Base-by-base conservation (phyloP, 257 asterid species). In the Galeopsis tetrahit region DNA sequence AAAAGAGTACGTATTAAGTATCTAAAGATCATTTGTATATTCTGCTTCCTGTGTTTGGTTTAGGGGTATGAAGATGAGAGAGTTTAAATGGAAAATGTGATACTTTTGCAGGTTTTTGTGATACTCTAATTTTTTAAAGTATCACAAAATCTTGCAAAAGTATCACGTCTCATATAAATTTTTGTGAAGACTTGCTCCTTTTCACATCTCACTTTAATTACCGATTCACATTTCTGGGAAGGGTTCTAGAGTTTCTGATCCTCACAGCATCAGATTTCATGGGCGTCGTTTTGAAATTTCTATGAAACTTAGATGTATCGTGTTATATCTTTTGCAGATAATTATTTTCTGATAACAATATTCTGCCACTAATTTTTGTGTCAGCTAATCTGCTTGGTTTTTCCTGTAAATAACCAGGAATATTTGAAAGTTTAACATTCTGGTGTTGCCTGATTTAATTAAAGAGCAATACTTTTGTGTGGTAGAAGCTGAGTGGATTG, bases 1-100 rank as follows among this genome's bases (percentile, higher is more conserved):
- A 70, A 89, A 82, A 86, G 96, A 91, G 96, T 90, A 85, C 5
- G 95, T 72, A 13, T 33, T 68, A 48, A 36, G 10, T 60, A 43
- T 75, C 55, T 62, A 56, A 17, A 46, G 9, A 67, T 38, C 11
- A 64, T 69, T 39, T 15, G 21, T 46, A 44, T 2, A 5, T 66
- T 63, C n/a, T 64, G 15, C 74, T 56, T 32, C 17, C n/a, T 31
- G 7, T 10, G 35, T 17, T 32, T 11, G 14, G 35, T 55, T 55
- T 55, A 55, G 10, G 61, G 28, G 56, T n/a, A 49, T 49, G 56
- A 14, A 49, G 55, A 48, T 13, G 21, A 13, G 55, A 48, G 17
- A 48, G 11, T 48, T 17, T 2, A 7, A 48, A 48, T 48, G 21
- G 7, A 13, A 21, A 21, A 21, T 21, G 28, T 1, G 28, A 1